Conservation (phyloP, 2,329 filamentous ascomycete species). For the Dryadomyces quercivorus region DNA sequence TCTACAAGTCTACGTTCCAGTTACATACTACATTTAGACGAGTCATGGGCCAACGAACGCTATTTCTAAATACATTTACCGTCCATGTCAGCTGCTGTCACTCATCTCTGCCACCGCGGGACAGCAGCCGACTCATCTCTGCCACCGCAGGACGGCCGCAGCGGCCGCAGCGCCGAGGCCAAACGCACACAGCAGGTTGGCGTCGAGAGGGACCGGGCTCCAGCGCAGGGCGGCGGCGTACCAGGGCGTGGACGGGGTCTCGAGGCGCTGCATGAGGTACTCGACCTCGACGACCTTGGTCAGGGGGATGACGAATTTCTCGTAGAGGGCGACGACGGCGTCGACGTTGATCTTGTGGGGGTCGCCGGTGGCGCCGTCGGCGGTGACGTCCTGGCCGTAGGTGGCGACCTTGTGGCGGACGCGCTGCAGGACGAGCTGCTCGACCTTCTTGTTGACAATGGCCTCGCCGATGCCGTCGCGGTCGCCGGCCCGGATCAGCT, state of each 20-base stretch:
- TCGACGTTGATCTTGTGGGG: constrained; percentile 80
- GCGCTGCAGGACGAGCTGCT: constrained; percentile 81
- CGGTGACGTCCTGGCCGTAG: constrained; percentile 81
- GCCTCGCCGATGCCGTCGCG: constrained; percentile 71
- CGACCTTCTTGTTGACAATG: constrained; percentile 82
- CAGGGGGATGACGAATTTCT: constrained; percentile 84
- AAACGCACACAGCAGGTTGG: constrained; percentile 1
- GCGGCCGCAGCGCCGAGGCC: neutral
- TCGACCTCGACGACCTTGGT: constrained; percentile 99
- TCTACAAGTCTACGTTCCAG: no score
- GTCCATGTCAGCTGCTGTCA: no score
- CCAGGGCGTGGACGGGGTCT: constrained; percentile 6
- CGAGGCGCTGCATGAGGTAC: constrained; percentile 85
- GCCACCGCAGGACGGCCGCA: constrained; percentile 6
- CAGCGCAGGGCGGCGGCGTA: neutral
- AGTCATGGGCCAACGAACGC: no score
- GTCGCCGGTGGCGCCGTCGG: constrained; percentile 29
- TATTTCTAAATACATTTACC: no score
- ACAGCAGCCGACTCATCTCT: neutral
- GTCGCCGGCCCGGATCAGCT: constrained; percentile 71
- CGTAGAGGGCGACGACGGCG: constrained; percentile 82
- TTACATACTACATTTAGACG: no score
- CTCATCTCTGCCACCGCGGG: constrained; percentile 4
- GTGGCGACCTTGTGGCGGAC: constrained; percentile 81
- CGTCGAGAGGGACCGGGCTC: neutral